Evolutionary conservation across 441 rosid genomes (phyloP).

Genomic region (Hypseocharis bilobata): DNA sequence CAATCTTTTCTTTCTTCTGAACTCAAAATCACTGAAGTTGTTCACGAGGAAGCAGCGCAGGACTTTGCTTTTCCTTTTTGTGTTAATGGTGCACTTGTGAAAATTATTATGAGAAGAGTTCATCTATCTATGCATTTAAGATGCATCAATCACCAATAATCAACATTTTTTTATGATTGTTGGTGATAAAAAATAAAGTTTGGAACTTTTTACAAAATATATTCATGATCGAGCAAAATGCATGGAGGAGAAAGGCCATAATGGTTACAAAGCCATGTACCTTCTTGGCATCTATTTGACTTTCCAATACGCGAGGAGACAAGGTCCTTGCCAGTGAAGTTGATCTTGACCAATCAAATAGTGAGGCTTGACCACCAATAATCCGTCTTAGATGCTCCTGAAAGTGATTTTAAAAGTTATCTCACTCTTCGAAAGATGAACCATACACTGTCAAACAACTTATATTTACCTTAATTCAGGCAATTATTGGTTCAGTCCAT

Average conservation of each 20-base stretch:
- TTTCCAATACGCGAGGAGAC: conserved; percentile 91
- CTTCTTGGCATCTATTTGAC: conserved; percentile 94
- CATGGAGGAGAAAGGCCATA: background rate
- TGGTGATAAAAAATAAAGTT: too few relatives aligned
- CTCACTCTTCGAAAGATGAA: background rate
- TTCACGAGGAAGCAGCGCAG: background rate
- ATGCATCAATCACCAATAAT: background rate
- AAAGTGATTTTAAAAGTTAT: conserved; percentile 15
- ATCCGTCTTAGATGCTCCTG: conserved; percentile 89
- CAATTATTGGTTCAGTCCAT: conserved; percentile 1
- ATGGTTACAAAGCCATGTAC: conserved; percentile 30
- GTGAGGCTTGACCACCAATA: conserved; percentile 91
- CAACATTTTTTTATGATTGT: too few relatives aligned
- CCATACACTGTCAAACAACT: background rate
- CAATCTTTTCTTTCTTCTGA: background rate
- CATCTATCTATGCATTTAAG: background rate
- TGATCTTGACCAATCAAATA: conserved; percentile 95
- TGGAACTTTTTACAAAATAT: background rate
- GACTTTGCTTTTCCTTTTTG: background rate
- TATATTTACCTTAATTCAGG: background rate
- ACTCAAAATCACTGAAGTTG: background rate
- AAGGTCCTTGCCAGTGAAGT: conserved; percentile 84
- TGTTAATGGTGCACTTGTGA: background rate
- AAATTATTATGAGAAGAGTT: background rate
- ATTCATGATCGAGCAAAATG: background rate